phyloP scores from a whole-genome alignment of 2,329 filamentous ascomycete species.

The Dryadomyces quercus-mongolicae region DNA sequence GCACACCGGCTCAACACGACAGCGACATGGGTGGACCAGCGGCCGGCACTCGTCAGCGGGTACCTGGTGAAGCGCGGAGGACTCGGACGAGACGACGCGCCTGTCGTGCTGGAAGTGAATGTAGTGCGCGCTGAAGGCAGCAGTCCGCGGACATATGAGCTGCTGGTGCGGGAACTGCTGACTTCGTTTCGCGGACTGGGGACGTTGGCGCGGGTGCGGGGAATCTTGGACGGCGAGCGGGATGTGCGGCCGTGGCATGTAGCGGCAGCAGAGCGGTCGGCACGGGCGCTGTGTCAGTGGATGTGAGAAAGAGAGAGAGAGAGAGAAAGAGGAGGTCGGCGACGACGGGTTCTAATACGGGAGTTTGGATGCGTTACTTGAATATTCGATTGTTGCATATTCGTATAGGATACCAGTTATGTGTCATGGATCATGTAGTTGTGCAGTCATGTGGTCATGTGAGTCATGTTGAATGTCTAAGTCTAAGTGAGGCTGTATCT shows the following conservation, averaged over 20 bases:
- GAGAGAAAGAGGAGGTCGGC: not conserved
- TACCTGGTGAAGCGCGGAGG: constrained; percentile 55
- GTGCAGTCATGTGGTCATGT: no score
- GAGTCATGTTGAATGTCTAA: no score
- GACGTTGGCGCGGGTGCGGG: constrained; percentile 55
- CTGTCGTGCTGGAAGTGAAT: constrained; percentile 51
- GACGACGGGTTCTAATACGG: not conserved
- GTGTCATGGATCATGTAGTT: no score
- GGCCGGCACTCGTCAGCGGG: constrained; percentile 48
- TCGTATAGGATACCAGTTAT: not conserved
- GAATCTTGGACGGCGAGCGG: constrained; percentile 43
- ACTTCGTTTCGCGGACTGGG: constrained; percentile 56
- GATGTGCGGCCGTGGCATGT: constrained; percentile 70
- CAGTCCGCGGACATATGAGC: constrained; percentile 42
- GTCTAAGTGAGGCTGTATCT: no score
- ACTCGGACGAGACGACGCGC: constrained; percentile 41
- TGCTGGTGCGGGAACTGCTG: constrained; percentile 57
- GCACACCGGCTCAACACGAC: constrained; percentile 54
- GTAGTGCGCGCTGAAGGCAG: constrained; percentile 45
- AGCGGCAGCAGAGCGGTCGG: constrained; percentile 56
- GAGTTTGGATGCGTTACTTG: not conserved
- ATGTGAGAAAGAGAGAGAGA: constrained; percentile 32
- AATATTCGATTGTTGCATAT: not conserved
- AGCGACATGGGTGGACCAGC: constrained; percentile 38
- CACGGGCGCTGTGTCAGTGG: constrained; percentile 50